Percentiles rank a stretch among this genome's conserved stretches.
Evolutionary conservation across 202 grass and related monocot genomes (phyloP).

Genomic region (Schoenoplectus triqueter): DNA sequence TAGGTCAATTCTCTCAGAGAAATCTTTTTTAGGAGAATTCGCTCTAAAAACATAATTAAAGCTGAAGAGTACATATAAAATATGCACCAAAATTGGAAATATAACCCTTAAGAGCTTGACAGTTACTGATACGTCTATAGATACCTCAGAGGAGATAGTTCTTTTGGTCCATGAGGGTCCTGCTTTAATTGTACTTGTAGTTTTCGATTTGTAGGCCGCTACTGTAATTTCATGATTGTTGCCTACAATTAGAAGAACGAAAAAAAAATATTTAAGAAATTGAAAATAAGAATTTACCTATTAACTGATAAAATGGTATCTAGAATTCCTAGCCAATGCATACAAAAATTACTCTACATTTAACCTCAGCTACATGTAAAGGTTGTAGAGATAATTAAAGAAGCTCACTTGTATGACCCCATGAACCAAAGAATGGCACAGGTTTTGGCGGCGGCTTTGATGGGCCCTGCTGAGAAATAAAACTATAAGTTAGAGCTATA

Average conservation of each 20-base stretch:
- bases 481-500: neutral
- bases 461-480: neutral
- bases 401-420: neutral
- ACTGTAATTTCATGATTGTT: neutral
- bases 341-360: neutral
- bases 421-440: neutral
- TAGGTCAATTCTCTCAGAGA: neutral
- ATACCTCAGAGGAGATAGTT: neutral
- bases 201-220: neutral
- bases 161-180: neutral
- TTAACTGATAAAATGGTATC: neutral
- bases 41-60: neutral
- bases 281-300: neutral
- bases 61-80: neutral
- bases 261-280: neutral
- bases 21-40: neutral
- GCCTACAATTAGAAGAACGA: neutral
- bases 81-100: neutral
- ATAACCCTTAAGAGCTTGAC: neutral
- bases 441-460: neutral
- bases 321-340: neutral
- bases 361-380: neutral
- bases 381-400: neutral
- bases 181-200: neutral
- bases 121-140: neutral